These are phyloP conservation scores for Gossypium longicalyx DNA, from an alignment of 345 rosid genomes.

Conservation along the genomic window DNA sequence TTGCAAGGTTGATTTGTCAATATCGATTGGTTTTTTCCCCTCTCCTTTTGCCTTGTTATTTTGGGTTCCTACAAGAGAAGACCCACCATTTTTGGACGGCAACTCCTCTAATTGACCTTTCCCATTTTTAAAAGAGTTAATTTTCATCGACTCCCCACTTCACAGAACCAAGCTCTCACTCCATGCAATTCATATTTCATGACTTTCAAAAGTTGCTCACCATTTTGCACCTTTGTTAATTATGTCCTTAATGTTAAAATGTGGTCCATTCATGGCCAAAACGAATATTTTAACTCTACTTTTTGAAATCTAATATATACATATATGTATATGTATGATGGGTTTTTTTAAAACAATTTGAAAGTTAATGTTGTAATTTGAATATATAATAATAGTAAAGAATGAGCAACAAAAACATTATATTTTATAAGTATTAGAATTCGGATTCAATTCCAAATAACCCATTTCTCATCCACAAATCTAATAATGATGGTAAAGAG, in stretches of 20 bases:
- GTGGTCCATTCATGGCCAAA: background rate
- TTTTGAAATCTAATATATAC: background rate
- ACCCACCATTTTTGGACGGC: conserved; percentile 6
- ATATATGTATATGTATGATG: too few relatives aligned
- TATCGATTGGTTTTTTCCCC: too few relatives aligned
- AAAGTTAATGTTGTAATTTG: too few relatives aligned
- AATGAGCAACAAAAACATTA: too few relatives aligned
- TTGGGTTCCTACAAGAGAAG: background rate
- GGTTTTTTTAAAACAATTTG: too few relatives aligned
- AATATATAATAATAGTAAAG: too few relatives aligned
- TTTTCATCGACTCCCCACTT: conserved; percentile 8
- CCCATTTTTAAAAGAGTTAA: conserved; percentile 2
- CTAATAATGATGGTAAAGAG: too few relatives aligned
- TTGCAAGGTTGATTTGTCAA: conserved; percentile 2
- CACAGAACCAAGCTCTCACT: background rate
- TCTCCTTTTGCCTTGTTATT: background rate
- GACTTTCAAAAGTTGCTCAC: background rate
- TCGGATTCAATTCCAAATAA: too few relatives aligned
- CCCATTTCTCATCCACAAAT: too few relatives aligned
- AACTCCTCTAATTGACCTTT: conserved; percentile 11
- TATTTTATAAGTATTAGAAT: too few relatives aligned
- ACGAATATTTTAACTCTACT: background rate
- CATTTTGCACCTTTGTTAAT: background rate
- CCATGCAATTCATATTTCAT: background rate
- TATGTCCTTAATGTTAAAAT: background rate